Evolutionary conservation across 257 asterid species (phyloP), one percentile per base, ranked within the genome.

Genomic region (Anisodus tanguticus): DNA sequence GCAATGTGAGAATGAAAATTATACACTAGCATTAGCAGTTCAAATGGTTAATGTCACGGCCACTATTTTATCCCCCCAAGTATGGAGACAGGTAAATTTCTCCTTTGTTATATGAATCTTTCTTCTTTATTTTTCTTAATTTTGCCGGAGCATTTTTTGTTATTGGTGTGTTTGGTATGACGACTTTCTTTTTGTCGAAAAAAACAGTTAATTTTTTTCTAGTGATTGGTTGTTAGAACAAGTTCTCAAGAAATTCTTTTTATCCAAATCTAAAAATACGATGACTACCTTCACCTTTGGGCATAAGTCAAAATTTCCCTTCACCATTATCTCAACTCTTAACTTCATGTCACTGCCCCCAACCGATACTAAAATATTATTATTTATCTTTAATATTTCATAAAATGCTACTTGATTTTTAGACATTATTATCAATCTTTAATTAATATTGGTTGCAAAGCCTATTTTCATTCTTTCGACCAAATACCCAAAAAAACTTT

Each of bases 51-150:
- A 90, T 51, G 92, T 94, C 41, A 83, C 90, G 0, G 97, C 98
- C 0, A 62, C 82, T 16, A 4, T 87, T 54, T 84, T 95, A 54
- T 84, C 90, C 83, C 92, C 92, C 12, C 70, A 81, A 2, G 37
- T 86, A 43, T 95, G 93, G 97, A 90, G 43, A 12, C 91, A 92
- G 98, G 98, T 94, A 79, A 41, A 6, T 0, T 31, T 9, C 37
- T 35, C n/a, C 59, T 63, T 37, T 84, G 37, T 74, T 37, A 26
- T 57, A 66, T 5, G 19, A 6, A 45, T 16, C 37, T 60, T 6
- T 19, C 6, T 4, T 63, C 17, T 47, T 13, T 47, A 39, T 7
- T 62, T 71, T 9, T 13, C 37, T 39, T 69, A 68, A 19, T 15
- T 51, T 74, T 19, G 9, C 41, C 6, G 2, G 13, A 19, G 6